Conservation (phyloP, 1,284 basidiomycete genomes). For the Puccinia brachypodii region DNA sequence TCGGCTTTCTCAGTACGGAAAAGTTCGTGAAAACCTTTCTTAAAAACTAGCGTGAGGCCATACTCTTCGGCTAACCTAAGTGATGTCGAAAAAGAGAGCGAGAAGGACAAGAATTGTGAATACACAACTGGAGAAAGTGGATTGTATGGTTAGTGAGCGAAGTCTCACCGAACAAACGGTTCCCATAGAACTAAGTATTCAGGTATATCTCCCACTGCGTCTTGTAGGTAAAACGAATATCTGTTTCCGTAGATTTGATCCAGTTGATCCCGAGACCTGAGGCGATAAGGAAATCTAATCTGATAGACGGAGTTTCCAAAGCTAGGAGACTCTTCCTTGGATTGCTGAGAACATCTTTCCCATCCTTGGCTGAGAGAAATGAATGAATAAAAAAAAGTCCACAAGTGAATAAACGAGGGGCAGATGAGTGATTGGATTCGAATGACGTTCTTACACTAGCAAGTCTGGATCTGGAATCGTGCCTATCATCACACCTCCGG, state of each 20-base stretch:
- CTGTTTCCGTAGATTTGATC: constrained; percentile 73
- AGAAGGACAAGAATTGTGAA: constrained; percentile 24
- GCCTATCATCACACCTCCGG: constrained; percentile 85
- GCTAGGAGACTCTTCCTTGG: constrained; percentile 62
- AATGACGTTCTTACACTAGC: constrained; percentile 66
- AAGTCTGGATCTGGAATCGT: constrained; percentile 86
- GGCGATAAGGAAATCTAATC: constrained; percentile 77
- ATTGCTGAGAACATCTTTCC: not conserved
- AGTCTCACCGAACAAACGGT: constrained; percentile 76
- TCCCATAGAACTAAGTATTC: constrained; percentile 97
- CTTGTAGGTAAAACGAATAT: constrained; percentile 88
- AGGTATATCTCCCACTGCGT: constrained; percentile 94
- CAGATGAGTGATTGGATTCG: not conserved
- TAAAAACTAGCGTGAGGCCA: constrained; percentile 72
- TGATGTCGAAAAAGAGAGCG: not conserved
- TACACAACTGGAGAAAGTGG: not conserved
- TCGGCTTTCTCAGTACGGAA: constrained; percentile 74
- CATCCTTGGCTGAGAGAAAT: not conserved
- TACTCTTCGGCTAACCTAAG: constrained; percentile 79
- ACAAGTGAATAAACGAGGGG: not conserved
- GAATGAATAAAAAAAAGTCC: not conserved
- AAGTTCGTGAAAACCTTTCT: constrained; percentile 83
- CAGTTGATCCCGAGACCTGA: not conserved
- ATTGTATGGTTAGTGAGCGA: not conserved
- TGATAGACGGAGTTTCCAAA: constrained; percentile 90